Evolutionary conservation across 2,329 filamentous ascomycete genomes (phyloP).

Genomic region (Botrytis hyacinthi): DNA sequence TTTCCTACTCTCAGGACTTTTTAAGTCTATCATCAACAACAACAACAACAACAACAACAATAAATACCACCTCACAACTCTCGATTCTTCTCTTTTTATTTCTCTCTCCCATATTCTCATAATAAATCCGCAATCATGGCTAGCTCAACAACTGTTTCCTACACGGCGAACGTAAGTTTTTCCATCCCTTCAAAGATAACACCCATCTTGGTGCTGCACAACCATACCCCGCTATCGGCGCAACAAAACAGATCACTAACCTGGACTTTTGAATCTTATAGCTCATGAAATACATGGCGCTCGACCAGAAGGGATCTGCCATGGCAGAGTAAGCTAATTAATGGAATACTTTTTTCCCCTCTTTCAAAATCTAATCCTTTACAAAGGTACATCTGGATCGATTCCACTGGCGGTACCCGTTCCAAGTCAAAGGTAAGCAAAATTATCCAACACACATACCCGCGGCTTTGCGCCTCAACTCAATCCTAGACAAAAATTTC

Average conservation of each 20-base stretch:
- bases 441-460: neutral
- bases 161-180: constrained; percentile 43
- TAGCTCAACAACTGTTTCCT: constrained; percentile 37
- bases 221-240: constrained; percentile 21
- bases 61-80: neutral
- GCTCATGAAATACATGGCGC: constrained; percentile 88
- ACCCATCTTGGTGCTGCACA: constrained; percentile 17
- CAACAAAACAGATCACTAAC: neutral
- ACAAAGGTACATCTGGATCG: constrained; percentile 81
- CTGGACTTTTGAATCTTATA: constrained; percentile 43
- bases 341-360: constrained; percentile 44
- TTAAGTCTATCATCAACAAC: neutral
- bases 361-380: constrained; percentile 20
- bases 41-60: neutral
- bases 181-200: neutral
- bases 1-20: constrained; percentile 2
- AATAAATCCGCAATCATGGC: constrained; percentile 35
- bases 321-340: constrained; percentile 89
- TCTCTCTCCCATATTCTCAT: neutral
- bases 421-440: constrained; percentile 91
- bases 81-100: neutral
- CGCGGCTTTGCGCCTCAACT: constrained; percentile 6
- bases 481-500: neutral
- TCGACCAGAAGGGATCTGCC: constrained; percentile 83
- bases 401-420: constrained; percentile 76